Conservation (phyloP, 352 stramenopile genomes). For the Globisporangium uncinulatum region DNA sequence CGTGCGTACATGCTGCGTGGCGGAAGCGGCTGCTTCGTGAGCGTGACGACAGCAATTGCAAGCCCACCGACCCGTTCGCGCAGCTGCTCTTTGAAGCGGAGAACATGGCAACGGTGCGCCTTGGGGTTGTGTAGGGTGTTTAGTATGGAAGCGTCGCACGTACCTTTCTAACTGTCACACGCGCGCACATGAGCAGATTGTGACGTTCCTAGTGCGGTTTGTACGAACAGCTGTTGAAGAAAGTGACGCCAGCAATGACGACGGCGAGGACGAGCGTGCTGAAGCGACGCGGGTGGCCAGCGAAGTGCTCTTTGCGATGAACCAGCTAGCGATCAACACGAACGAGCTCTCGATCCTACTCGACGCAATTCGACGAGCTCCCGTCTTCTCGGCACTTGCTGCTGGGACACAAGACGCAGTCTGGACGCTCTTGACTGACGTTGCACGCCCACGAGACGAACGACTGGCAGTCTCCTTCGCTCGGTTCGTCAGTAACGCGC, state of each 20-base stretch:
- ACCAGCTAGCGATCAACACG: background rate
- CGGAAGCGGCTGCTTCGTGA: background rate
- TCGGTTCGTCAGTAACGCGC: background rate
- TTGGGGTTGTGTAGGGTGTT: no score
- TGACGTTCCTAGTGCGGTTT: background rate
- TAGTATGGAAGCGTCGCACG: background rate
- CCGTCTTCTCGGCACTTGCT: background rate
- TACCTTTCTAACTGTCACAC: background rate
- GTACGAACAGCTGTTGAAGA: background rate
- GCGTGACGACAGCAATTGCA: background rate
- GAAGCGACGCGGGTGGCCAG: background rate
- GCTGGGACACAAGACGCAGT: background rate
- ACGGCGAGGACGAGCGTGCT: background rate
- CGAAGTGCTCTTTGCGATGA: slow-evolving; percentile 1
- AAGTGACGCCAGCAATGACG: background rate
- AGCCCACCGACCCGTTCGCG: background rate
- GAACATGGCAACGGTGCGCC: slow-evolving; percentile 2
- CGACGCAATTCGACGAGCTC: background rate
- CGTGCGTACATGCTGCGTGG: background rate
- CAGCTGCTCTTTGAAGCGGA: background rate
- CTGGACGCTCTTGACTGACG: background rate
- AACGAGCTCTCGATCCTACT: slow-evolving; percentile 1
- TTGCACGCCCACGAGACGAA: slow-evolving; percentile 1
- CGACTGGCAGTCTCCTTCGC: slow-evolving; percentile 7
- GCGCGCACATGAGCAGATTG: background rate